Conservation (phyloP, 208 protist species). For the Leishmania guyanensis region DNA sequence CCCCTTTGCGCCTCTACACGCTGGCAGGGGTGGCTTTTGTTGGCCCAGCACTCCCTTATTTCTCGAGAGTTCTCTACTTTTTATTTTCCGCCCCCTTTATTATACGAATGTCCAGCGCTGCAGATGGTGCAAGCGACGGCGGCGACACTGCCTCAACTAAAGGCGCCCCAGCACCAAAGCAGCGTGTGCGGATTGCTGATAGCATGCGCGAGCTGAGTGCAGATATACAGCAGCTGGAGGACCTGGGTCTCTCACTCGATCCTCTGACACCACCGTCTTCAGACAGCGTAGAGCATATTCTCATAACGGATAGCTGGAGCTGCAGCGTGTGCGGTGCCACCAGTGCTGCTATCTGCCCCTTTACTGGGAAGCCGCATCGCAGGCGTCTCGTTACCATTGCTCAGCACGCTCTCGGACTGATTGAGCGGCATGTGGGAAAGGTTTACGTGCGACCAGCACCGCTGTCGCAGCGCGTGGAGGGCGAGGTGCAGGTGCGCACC, state of each 20-base stretch:
- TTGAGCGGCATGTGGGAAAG: conserved; percentile 56
- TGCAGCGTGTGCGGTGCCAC: conserved; percentile 58
- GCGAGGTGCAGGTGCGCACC: conserved; percentile 60
- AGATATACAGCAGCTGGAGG: conserved; percentile 46
- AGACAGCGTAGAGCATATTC: conserved; percentile 67
- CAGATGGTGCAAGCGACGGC: background rate
- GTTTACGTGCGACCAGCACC: conserved; percentile 54
- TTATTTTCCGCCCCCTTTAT: background rate
- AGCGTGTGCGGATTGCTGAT: conserved; percentile 25
- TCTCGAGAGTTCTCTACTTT: background rate
- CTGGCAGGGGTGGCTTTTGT: background rate
- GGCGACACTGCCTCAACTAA: background rate
- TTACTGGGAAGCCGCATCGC: conserved; percentile 62
- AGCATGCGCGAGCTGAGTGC: conserved; percentile 45
- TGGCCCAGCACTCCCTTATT: background rate
- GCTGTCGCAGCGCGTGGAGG: conserved; percentile 55
- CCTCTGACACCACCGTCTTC: conserved; percentile 19
- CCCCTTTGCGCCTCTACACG: background rate
- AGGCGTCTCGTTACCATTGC: conserved; percentile 66
- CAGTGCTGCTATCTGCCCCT: conserved; percentile 42
- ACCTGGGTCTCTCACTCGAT: conserved; percentile 53
- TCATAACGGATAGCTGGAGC: conserved; percentile 73
- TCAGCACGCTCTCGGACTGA: conserved; percentile 56
- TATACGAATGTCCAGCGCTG: background rate
- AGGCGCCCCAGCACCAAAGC: background rate